Conservation (phyloP, 495 filamentous ascomycete species). For the Jackrogersella minutella region DNA sequence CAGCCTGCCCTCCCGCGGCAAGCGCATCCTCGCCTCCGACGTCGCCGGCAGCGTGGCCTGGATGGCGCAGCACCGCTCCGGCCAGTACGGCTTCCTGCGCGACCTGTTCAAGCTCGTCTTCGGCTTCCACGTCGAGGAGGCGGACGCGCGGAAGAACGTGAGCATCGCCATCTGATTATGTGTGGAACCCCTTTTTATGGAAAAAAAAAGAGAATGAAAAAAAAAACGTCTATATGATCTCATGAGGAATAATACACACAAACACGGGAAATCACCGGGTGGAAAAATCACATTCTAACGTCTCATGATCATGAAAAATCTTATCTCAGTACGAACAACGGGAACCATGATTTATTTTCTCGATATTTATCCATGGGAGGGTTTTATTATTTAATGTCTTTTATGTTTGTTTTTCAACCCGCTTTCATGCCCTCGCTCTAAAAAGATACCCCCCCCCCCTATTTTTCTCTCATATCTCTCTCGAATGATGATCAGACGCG, state of each 20-base stretch:
- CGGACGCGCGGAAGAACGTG: conserved; percentile 61
- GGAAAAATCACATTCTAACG: too few species aligned
- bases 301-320: neutral
- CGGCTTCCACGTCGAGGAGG: conserved; percentile 81
- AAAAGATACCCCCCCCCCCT: conserved; percentile 21
- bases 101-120: conserved; percentile 88
- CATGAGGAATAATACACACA: neutral
- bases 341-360: neutral
- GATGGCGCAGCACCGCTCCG: conserved; percentile 62
- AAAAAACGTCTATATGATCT: neutral
- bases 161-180: conserved; percentile 58
- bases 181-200: too few species aligned
- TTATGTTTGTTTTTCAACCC: neutral
- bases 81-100: conserved; percentile 73
- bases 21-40: conserved; percentile 70
- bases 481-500: conserved; percentile 6
- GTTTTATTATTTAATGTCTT: conserved; percentile 13
- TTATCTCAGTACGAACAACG: neutral
- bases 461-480: neutral
- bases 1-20: conserved; percentile 60
- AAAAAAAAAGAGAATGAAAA: neutral
- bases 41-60: conserved; percentile 77
- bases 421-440: conserved; percentile 11
- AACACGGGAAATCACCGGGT: neutral
- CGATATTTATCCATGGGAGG: neutral